phyloP scores from a whole-genome alignment of 495 filamentous ascomycete species.

The Neohortaea acidophila region DNA sequence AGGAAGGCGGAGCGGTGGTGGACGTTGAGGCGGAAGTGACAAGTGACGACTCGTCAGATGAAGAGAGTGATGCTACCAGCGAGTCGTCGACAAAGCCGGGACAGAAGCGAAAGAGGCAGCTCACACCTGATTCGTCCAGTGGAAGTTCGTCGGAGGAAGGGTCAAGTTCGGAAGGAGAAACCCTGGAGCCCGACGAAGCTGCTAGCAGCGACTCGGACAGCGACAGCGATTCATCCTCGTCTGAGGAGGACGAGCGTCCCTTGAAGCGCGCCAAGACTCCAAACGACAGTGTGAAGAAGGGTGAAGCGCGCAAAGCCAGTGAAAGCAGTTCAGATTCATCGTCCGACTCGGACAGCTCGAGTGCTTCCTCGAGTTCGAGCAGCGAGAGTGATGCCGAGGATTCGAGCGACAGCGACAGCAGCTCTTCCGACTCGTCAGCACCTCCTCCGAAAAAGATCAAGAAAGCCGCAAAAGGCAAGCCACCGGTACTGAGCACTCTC shows the following conservation, averaged over 20 bases:
- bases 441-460: constrained; percentile 7
- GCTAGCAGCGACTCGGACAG: constrained; percentile 7
- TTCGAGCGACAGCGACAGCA: constrained; percentile 4
- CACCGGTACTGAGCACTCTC: not conserved
- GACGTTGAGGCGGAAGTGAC: not conserved
- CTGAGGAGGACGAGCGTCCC: not conserved
- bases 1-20: not conserved
- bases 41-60: constrained; percentile 6
- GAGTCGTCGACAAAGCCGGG: constrained; percentile 1
- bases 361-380: not conserved
- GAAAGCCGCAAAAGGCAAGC: constrained; percentile 2
- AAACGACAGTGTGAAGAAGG: not conserved
- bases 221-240: constrained; percentile 4
- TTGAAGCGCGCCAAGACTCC: constrained; percentile 4
- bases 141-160: constrained; percentile 4
- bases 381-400: constrained; percentile 3
- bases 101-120: constrained; percentile 12
- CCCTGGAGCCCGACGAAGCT: constrained; percentile 11
- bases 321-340: not conserved
- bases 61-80: not conserved
- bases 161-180: constrained; percentile 12
- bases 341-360: not conserved
- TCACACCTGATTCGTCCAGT: constrained; percentile 7
- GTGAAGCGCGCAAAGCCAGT: not conserved
- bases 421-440: constrained; percentile 2